These are phyloP conservation scores for Metarhizium robertsii DNA, from an alignment of 2,329 filamentous ascomycete species.

Conservation along the genomic window DNA sequence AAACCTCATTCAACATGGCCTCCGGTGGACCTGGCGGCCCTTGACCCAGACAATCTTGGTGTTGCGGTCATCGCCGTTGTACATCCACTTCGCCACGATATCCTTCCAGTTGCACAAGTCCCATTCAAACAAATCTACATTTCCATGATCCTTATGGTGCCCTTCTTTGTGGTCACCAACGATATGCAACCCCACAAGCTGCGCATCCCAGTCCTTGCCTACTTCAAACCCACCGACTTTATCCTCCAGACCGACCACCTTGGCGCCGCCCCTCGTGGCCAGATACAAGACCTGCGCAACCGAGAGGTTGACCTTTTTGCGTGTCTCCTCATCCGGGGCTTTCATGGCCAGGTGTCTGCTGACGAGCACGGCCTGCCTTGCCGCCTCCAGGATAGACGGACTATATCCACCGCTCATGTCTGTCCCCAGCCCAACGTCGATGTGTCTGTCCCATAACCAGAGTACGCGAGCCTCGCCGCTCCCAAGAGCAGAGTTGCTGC, in stretches of 20 bases:
- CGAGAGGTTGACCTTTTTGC: slow-evolving; percentile 54
- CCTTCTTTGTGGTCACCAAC: slow-evolving; percentile 25
- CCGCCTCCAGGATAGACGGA: slow-evolving; percentile 68
- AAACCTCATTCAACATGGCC: no score
- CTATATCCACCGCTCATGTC: slow-evolving; percentile 86
- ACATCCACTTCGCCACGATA: slow-evolving; percentile 85
- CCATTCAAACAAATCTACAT: slow-evolving; percentile 84
- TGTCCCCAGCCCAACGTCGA: slow-evolving; percentile 79
- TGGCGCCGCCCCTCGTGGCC: slow-evolving; percentile 68
- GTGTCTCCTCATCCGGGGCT: slow-evolving; percentile 19
- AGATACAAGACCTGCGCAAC: slow-evolving; percentile 73
- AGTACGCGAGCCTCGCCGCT: no score
- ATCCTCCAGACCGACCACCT: slow-evolving; percentile 63
- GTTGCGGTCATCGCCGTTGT: slow-evolving; percentile 66
- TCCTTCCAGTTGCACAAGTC: slow-evolving; percentile 66
- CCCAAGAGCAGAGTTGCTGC: no score
- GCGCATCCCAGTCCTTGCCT: slow-evolving; percentile 86
- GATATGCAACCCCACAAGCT: slow-evolving; percentile 59
- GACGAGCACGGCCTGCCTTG: slow-evolving; percentile 69
- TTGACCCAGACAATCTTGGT: neutral
- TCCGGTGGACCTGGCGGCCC: no score
- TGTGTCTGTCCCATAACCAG: slow-evolving; percentile 42
- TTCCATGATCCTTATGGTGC: slow-evolving; percentile 35
- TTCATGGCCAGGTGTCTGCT: slow-evolving; percentile 60
- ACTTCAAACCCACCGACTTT: slow-evolving; percentile 72